Evolutionary conservation across 2,329 filamentous ascomycete species (phyloP), one percentile per base, ranked within the genome.

Genomic region (Diatrype stigma): DNA sequence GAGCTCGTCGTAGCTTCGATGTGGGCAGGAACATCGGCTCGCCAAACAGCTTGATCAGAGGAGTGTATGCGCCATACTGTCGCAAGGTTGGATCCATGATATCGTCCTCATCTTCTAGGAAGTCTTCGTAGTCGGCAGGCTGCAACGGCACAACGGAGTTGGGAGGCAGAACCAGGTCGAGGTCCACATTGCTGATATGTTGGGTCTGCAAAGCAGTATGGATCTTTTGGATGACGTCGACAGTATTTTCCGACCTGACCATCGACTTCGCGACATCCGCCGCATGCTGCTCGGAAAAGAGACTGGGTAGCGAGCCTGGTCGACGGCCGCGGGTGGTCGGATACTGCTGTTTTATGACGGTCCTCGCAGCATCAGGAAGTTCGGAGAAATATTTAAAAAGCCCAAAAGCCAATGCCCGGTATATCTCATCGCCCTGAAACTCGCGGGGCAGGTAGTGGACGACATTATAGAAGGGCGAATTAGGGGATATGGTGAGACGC

Each of bases 381-480:
- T 97, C 93, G 54, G 82, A 81, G 67, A 96, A 97, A 76, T 96
- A 99, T 69, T 96, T 96, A 75, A 87, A 87, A 59, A 99, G 78
- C 51, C 90, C 91, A 70, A 97, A 96, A 45, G 93, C 94, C 50
- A 99, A 79, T 17, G 87, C 94, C 44, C 94, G 86, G 71, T 88
- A 95, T 57, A 96, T 79, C 70, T 97, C 93, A 68, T 97, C 93
- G 63, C 93, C 93, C 74, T 97, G 94, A 70, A 92, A 91, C 67
- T 96, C 93, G 66, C 91, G 87, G 40, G 94, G 91, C 42, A 99
- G 80, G 67, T 92, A 85, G 67, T 89, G 86, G 68, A 99, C 94
- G 49, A 92, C 93, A 59, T 85, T 82, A 70, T 97, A 97, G 64
- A 95, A 87, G 47, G 90, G 85, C 45, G 93, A 96, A 64, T 89